Evolutionary conservation across 805 yeast species (phyloP).

Genomic region (Wickerhamiella australiensis): DNA sequence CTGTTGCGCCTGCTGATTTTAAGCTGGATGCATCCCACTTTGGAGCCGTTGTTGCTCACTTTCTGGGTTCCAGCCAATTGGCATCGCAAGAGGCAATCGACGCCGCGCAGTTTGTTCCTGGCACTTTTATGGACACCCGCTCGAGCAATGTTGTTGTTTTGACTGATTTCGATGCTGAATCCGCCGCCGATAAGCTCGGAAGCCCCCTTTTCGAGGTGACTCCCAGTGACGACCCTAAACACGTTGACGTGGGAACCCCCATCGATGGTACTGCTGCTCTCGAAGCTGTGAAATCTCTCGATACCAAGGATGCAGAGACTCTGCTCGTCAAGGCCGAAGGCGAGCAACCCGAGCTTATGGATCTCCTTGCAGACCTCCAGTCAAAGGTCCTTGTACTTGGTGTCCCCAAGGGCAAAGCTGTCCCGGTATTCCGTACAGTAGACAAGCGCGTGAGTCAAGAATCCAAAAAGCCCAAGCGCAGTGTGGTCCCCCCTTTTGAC

Average conservation of each 20-base stretch:
- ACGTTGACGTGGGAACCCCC: constrained; percentile 4
- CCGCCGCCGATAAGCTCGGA: constrained; percentile 17
- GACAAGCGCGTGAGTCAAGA: background rate
- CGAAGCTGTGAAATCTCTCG: background rate
- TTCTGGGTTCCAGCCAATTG: constrained; percentile 16
- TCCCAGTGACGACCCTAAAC: background rate
- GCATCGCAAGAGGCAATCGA: constrained; percentile 11
- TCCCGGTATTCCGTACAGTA: background rate
- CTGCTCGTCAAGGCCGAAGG: constrained; percentile 8
- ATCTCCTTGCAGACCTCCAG: background rate
- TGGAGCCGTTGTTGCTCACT: constrained; percentile 18
- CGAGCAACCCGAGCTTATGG: constrained; percentile 2
- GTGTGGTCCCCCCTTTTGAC: constrained; percentile 13
- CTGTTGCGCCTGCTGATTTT: constrained; percentile 9
- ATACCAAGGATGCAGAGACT: background rate
- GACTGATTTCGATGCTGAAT: constrained; percentile 14
- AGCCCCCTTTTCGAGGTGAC: constrained; percentile 15
- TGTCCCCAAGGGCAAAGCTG: constrained; percentile 11
- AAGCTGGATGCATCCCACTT: constrained; percentile 13
- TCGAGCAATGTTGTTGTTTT: constrained; percentile 18
- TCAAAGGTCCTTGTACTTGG: constrained; percentile 19
- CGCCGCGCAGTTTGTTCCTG: constrained; percentile 16
- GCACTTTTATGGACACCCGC: constrained; percentile 16
- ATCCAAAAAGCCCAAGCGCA: background rate
- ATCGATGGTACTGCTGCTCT: background rate